Evolutionary conservation across 345 rosid species (phyloP).

Genomic region (Eucalyptus tenuipes): DNA sequence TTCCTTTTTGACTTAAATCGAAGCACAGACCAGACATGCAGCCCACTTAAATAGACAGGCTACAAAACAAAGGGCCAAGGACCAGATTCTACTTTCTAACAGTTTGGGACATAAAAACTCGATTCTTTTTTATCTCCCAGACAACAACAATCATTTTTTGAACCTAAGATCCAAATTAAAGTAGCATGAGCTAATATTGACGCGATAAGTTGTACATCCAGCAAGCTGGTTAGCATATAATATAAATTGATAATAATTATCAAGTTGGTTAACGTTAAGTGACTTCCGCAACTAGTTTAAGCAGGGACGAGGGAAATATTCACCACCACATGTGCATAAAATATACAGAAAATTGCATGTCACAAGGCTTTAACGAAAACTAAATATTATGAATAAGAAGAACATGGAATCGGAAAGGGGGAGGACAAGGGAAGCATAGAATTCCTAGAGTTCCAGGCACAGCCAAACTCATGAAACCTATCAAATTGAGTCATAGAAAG

Average conservation of each 20-base stretch:
- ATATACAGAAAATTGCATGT: neutral
- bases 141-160: neutral
- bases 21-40: too few relatives aligned
- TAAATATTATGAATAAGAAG: neutral
- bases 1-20: too few relatives aligned
- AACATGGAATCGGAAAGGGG: neutral
- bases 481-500: neutral
- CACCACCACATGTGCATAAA: neutral
- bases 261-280: neutral
- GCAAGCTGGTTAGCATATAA: neutral
- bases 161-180: neutral
- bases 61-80: neutral
- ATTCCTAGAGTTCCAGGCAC: neutral
- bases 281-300: neutral
- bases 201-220: neutral
- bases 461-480: neutral
- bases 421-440: neutral
- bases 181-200: neutral
- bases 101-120: neutral
- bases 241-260: neutral
- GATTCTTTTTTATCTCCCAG: neutral
- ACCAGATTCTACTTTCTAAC: neutral
- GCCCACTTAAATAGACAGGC: too few relatives aligned
- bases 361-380: neutral
- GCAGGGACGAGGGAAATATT: neutral